A percentile compares a stretch with the other conserved stretches of the same genome.
Evolutionary conservation across 2,329 filamentous ascomycete species (phyloP).

Genomic region (Neoascochyta sp.): DNA sequence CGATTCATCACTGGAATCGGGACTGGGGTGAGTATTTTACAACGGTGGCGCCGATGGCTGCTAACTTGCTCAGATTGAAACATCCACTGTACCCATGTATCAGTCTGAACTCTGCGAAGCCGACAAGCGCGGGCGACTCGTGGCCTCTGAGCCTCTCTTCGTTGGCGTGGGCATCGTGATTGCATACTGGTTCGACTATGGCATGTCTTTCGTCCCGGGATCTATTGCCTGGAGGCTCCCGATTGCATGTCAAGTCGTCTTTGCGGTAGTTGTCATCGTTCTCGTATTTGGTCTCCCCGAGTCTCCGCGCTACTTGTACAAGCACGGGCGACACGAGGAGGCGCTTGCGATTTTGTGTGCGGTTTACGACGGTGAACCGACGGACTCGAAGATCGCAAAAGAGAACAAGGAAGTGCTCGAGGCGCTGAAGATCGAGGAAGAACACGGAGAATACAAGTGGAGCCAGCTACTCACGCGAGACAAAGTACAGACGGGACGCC

Average conservation of each 20-base stretch:
- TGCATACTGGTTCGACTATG: conserved; percentile 44
- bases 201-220: conserved; percentile 41
- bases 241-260: conserved; percentile 46
- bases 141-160: conserved; percentile 54
- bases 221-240: conserved; percentile 47
- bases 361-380: conserved; percentile 45
- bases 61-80: too few relatives aligned
- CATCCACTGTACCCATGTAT: conserved; percentile 52
- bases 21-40: too few relatives aligned
- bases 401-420: conserved; percentile 45
- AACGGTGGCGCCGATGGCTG: too few relatives aligned
- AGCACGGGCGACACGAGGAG: conserved; percentile 42
- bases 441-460: conserved; percentile 40
- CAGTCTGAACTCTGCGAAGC: conserved; percentile 52
- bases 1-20: conserved; percentile 52
- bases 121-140: conserved; percentile 56
- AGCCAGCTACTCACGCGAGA: conserved; percentile 39
- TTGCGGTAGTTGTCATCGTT: conserved; percentile 42
- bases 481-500: conserved; percentile 39
- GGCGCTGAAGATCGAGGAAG: conserved; percentile 35
- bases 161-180: conserved; percentile 50
- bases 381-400: conserved; percentile 53
- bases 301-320: conserved; percentile 25
- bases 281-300: conserved; percentile 40
- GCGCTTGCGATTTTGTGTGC: conserved; percentile 50